phyloP scores from a whole-genome alignment of 371 early-diverging fungal species.

The Batrachochytrium dendrobatidis region DNA sequence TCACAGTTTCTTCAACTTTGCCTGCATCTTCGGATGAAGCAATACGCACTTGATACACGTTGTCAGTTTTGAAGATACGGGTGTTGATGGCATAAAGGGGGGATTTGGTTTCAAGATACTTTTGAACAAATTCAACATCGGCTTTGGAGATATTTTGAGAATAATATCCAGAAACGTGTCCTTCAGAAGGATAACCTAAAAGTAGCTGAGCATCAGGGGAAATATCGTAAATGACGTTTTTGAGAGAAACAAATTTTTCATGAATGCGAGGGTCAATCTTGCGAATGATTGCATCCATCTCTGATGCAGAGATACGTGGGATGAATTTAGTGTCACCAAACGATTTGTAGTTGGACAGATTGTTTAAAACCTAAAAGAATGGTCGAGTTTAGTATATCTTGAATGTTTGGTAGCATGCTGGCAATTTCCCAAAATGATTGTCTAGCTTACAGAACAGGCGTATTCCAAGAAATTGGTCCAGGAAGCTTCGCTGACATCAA shows the following conservation, averaged over 20 bases:
- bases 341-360: constrained; percentile 51
- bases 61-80: constrained; percentile 40
- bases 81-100: constrained; percentile 28
- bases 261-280: constrained; percentile 22
- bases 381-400: no score
- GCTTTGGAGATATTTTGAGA: constrained; percentile 39
- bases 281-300: constrained; percentile 32
- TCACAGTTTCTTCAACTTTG: constrained; percentile 3
- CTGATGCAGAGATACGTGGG: constrained; percentile 34
- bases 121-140: constrained; percentile 46
- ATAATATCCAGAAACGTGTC: constrained; percentile 55
- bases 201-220: constrained; percentile 36
- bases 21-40: constrained; percentile 29
- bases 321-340: constrained; percentile 62
- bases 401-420: no score
- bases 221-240: constrained; percentile 33
- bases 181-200: constrained; percentile 54
- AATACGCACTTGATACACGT: constrained; percentile 28
- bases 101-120: constrained; percentile 32
- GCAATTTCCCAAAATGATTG: no score
- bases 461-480: constrained; percentile 54
- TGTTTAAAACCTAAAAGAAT: constrained; percentile 24
- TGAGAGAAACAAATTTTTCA: constrained; percentile 23
- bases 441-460: constrained; percentile 24
- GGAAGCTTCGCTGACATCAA: constrained; percentile 37